Evolutionary conservation across 1,284 basidiomycete species (phyloP).

Genomic region (Polyporus tsugae): DNA sequence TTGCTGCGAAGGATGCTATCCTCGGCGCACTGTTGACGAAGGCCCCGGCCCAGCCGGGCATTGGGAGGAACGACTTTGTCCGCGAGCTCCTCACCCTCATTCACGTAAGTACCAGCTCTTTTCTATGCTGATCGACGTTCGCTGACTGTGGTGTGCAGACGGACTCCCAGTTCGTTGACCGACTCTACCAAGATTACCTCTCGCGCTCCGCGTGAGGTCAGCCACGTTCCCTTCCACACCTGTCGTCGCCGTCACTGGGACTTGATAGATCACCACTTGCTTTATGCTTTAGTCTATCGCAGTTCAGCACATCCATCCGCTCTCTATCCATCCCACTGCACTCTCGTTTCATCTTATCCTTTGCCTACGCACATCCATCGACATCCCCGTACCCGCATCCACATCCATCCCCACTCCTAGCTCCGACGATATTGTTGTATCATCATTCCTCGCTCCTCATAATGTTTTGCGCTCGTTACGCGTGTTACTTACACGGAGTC

Average conservation of each 20-base stretch:
- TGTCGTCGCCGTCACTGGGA: not conserved
- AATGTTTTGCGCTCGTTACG: slow-evolving; percentile 15
- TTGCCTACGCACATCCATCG: not conserved
- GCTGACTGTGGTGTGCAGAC: slow-evolving; percentile 23
- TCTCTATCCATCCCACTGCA: not conserved
- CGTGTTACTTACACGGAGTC: not conserved
- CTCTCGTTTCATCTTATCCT: not conserved
- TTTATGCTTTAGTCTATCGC: slow-evolving; percentile 5
- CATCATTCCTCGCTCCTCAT: not conserved
- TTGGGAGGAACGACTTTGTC: slow-evolving; percentile 71
- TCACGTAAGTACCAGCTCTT: slow-evolving; percentile 57
- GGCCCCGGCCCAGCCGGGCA: slow-evolving; percentile 25
- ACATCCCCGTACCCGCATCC: not conserved
- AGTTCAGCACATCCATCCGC: not conserved
- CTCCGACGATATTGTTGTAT: slow-evolving; percentile 14
- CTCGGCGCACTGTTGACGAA: slow-evolving; percentile 38
- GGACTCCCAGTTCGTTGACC: slow-evolving; percentile 36
- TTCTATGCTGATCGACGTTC: not conserved
- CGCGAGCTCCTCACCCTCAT: slow-evolving; percentile 72
- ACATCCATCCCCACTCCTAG: not conserved
- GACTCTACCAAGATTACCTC: slow-evolving; percentile 32
- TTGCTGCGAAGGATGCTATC: slow-evolving; percentile 42
- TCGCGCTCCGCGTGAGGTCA: slow-evolving; percentile 13
- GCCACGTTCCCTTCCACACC: not conserved
- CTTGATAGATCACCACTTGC: slow-evolving; percentile 4